phyloP scores from a whole-genome alignment of 108 stramenopile species.

The Hondaea fermentalgiana region DNA sequence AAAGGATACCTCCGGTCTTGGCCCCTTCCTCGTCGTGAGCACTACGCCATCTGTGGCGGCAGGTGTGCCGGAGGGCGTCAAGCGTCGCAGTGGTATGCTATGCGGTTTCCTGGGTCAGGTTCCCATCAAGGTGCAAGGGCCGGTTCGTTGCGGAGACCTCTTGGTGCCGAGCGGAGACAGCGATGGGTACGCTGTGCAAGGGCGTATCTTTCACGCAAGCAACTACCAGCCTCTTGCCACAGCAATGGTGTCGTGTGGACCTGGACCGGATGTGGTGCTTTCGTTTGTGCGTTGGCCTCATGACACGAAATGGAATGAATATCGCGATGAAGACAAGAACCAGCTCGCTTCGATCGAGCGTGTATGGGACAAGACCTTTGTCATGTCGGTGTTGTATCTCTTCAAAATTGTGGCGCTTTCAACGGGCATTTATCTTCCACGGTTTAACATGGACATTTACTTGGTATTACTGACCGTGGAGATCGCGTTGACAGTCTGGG shows the following conservation, averaged over 20 bases:
- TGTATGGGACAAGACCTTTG: neutral
- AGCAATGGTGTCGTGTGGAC: neutral
- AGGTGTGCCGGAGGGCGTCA: neutral
- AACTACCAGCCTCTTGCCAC: neutral
- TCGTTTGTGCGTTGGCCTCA: constrained; percentile 15
- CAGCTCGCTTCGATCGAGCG: neutral
- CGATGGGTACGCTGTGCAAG: neutral
- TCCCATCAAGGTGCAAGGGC: neutral
- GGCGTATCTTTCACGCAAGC: neutral
- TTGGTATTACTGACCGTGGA: neutral
- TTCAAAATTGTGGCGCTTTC: neutral
- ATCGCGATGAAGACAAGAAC: neutral
- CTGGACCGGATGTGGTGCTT: neutral
- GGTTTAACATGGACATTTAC: neutral
- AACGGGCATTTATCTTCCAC: neutral
- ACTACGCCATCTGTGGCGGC: constrained; percentile 9
- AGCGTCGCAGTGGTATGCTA: neutral
- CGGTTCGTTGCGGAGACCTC: neutral
- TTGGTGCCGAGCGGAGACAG: neutral
- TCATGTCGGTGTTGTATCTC: neutral
- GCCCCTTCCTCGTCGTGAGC: neutral
- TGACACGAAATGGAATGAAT: neutral
- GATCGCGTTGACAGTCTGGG: neutral
- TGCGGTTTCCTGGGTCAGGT: constrained; percentile 18
- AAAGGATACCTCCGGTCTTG: neutral